phyloP scores from a whole-genome alignment of 768 basidiomycete genomes.

The Asterophora lycoperdoides region DNA sequence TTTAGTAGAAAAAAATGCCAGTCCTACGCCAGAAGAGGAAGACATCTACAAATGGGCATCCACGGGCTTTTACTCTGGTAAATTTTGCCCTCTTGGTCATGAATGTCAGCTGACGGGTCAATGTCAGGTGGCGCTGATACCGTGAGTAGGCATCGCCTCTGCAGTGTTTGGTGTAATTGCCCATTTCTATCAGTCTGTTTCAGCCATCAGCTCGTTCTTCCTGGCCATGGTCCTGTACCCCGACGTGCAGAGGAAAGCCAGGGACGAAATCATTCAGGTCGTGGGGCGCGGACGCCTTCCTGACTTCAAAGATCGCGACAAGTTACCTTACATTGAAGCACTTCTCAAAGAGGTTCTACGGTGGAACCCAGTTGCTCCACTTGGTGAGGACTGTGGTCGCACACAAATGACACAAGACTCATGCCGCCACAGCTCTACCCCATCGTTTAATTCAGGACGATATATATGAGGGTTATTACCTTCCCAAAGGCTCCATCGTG shows the following conservation, averaged over 20 bases:
- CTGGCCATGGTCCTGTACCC: constrained; percentile 29
- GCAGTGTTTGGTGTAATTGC: not conserved
- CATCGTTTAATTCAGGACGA: constrained; percentile 17
- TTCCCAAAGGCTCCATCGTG: constrained; percentile 13
- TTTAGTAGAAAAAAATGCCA: constrained; percentile 29
- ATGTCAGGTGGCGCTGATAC: constrained; percentile 10
- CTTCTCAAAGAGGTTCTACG: constrained; percentile 27
- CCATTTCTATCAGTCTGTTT: constrained; percentile 16
- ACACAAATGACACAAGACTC: not conserved
- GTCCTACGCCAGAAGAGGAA: constrained; percentile 29
- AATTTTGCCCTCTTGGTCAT: not conserved
- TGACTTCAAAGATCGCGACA: constrained; percentile 19
- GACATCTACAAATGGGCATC: constrained; percentile 41
- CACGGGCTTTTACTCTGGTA: constrained; percentile 44
- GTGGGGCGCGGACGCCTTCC: constrained; percentile 27
- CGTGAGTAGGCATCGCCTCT: not conserved
- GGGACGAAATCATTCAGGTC: constrained; percentile 28
- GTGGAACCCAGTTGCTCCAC: constrained; percentile 21
- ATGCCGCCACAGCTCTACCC: constrained; percentile 7
- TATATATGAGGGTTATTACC: constrained; percentile 9
- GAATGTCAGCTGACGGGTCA: not conserved
- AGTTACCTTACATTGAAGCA: constrained; percentile 27
- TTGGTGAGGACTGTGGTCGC: constrained; percentile 16
- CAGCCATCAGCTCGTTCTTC: constrained; percentile 25
- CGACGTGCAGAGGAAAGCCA: constrained; percentile 27